Percentiles rank a stretch among this genome's conserved stretches.
Conservation (phyloP, 2,329 filamentous ascomycete species). For the Neofusicoccum parvum region DNA sequence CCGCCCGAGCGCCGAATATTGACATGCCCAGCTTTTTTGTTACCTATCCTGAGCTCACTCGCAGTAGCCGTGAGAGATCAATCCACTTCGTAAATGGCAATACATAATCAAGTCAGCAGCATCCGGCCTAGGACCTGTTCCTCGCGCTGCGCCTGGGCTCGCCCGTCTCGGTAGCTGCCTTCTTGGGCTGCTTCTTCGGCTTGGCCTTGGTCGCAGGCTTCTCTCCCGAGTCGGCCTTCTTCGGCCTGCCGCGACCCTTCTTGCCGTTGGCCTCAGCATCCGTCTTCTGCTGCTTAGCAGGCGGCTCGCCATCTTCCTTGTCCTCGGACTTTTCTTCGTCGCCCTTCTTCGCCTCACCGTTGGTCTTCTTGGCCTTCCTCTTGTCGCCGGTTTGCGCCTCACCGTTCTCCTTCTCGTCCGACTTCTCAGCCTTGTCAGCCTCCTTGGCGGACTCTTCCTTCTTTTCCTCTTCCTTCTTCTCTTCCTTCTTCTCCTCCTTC, state of each 20-base stretch:
- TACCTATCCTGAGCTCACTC: slow-evolving; percentile 12
- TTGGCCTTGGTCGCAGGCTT: slow-evolving; percentile 41
- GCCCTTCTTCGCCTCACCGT: slow-evolving; percentile 31
- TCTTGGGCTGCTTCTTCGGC: slow-evolving; percentile 46
- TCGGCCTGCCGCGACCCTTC: slow-evolving; percentile 25
- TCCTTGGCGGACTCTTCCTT: slow-evolving; percentile 37
- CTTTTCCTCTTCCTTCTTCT: slow-evolving; percentile 33
- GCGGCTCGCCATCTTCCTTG: slow-evolving; percentile 28
- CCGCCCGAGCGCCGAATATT: slow-evolving; percentile 15
- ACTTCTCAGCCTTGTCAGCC: slow-evolving; percentile 31
- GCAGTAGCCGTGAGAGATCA: neutral
- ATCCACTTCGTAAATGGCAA: neutral
- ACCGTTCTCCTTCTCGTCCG: slow-evolving; percentile 26
- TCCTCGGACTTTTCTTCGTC: slow-evolving; percentile 25
- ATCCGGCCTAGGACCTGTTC: slow-evolving; percentile 30
- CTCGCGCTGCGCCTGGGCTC: slow-evolving; percentile 51
- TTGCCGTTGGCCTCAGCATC: slow-evolving; percentile 36
- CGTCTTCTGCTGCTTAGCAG: slow-evolving; percentile 36
- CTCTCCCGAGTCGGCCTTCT: slow-evolving; percentile 38
- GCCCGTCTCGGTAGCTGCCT: slow-evolving; percentile 51
- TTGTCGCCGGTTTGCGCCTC: slow-evolving; percentile 40
- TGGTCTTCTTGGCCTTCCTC: slow-evolving; percentile 35
- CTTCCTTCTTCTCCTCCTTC: slow-evolving; percentile 33
- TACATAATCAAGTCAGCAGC: neutral
- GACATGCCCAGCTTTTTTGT: slow-evolving; percentile 16